These are phyloP conservation scores for Paraphaeosphaeria minitans DNA, from an alignment of 2,329 filamentous ascomycete genomes.

Conservation along the genomic window DNA sequence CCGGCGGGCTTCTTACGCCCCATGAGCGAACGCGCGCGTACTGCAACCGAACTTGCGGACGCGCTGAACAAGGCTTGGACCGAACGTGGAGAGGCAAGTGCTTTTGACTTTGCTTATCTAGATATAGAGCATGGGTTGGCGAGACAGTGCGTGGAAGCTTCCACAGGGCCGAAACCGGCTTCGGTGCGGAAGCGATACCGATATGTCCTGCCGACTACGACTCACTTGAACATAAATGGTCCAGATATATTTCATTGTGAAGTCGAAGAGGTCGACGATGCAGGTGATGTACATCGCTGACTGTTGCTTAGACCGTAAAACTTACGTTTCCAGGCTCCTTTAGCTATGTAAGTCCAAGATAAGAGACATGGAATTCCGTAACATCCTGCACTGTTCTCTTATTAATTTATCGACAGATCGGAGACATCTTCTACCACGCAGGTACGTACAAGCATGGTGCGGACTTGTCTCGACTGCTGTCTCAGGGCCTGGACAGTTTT, in stretches of 20 bases:
- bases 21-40: constrained; percentile 31
- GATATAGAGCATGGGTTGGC: background rate
- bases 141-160: background rate
- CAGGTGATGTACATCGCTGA: constrained; percentile 13
- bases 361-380: background rate
- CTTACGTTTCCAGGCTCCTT: constrained; percentile 19
- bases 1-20: constrained; percentile 40
- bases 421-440: constrained; percentile 41
- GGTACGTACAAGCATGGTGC: constrained; percentile 15
- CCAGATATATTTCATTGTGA: background rate
- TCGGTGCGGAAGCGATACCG: background rate
- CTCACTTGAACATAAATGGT: background rate
- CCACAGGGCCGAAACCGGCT: background rate
- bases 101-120: constrained; percentile 11
- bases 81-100: constrained; percentile 33
- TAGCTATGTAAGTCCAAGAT: constrained; percentile 9
- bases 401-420: constrained; percentile 23
- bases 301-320: constrained; percentile 12
- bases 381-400: background rate
- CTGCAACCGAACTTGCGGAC: constrained; percentile 33
- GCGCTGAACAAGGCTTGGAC: constrained; percentile 36
- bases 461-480: background rate
- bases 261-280: background rate
- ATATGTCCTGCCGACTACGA: background rate
- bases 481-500: background rate